Conservation (phyloP, 2,329 filamentous ascomycete species). For the Thielaviopsis punctulata region DNA sequence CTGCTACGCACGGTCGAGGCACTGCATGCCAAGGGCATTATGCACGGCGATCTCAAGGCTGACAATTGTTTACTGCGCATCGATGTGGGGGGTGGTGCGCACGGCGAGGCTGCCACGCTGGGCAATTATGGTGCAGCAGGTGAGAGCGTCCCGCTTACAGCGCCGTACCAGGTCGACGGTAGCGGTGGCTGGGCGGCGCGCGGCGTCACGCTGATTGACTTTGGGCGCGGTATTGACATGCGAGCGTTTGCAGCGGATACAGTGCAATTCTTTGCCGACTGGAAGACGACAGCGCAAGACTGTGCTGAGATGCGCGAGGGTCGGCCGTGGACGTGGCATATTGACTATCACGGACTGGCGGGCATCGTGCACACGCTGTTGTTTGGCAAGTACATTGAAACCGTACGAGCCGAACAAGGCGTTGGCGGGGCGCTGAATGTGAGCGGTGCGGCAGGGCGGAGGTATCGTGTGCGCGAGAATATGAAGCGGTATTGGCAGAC, state of each 20-base stretch:
- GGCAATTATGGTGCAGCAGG: not conserved
- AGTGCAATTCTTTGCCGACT: constrained; percentile 77
- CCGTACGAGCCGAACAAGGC: constrained; percentile 36
- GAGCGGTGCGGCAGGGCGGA: constrained; percentile 39
- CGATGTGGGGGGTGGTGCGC: constrained; percentile 29
- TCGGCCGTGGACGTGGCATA: constrained; percentile 91
- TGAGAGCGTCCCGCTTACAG: constrained; percentile 25
- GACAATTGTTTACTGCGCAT: constrained; percentile 90
- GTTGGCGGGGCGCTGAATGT: constrained; percentile 26
- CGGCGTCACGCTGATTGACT: constrained; percentile 80
- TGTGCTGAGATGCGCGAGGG: constrained; percentile 92
- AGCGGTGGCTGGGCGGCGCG: constrained; percentile 61
- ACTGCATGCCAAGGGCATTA: constrained; percentile 58
- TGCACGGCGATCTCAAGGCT: constrained; percentile 88
- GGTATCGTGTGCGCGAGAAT: constrained; percentile 63
- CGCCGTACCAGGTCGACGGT: constrained; percentile 57
- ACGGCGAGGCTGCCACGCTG: constrained; percentile 10
- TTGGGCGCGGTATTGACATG: constrained; percentile 91
- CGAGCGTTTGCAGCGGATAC: constrained; percentile 58
- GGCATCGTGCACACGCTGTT: constrained; percentile 76
- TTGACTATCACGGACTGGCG: constrained; percentile 87
- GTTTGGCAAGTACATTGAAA: constrained; percentile 92
- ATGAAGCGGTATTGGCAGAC: constrained; percentile 95
- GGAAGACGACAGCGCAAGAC: constrained; percentile 74
- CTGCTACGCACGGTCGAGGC: constrained; percentile 79